These are phyloP conservation scores for Echites panduratus DNA, from an alignment of 257 asterid species.

Conservation along the genomic window DNA sequence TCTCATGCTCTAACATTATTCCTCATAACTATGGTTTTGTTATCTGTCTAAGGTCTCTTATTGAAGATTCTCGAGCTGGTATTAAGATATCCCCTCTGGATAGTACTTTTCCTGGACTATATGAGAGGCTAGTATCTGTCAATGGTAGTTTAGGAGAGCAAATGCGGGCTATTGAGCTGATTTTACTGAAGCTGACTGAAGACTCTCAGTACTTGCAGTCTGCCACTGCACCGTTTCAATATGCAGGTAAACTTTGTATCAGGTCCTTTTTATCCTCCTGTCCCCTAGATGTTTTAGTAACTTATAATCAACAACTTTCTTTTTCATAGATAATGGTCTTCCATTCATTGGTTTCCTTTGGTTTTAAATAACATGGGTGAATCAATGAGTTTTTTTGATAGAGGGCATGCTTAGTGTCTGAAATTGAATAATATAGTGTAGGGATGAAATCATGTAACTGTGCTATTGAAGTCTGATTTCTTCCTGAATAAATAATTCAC, in stretches of 20 bases:
- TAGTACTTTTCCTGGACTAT: conserved; percentile 14
- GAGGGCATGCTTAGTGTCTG: neutral
- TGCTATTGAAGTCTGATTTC: neutral
- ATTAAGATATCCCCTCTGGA: conserved; percentile 21
- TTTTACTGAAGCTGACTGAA: conserved; percentile 14
- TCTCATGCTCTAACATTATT: neutral
- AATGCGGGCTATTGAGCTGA: conserved; percentile 21
- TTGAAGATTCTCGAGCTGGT: conserved; percentile 21
- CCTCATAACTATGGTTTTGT: neutral
- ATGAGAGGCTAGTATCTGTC: conserved; percentile 17
- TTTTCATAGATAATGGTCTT: neutral
- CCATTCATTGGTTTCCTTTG: neutral
- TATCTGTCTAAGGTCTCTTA: conserved; percentile 25
- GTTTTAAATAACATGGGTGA: neutral
- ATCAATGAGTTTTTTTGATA: neutral
- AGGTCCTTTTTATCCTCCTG: neutral
- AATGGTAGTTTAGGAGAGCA: conserved; percentile 21
- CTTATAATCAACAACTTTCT: neutral
- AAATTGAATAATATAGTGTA: neutral
- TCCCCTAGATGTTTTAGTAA: neutral
- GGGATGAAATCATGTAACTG: neutral
- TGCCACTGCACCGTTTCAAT: conserved; percentile 7
- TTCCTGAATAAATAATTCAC: neutral
- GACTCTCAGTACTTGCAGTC: conserved; percentile 18
- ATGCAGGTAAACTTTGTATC: conserved; percentile 7